phyloP scores from a whole-genome alignment of 2,329 filamentous ascomycete genomes.

The Calonectria pteridis region DNA sequence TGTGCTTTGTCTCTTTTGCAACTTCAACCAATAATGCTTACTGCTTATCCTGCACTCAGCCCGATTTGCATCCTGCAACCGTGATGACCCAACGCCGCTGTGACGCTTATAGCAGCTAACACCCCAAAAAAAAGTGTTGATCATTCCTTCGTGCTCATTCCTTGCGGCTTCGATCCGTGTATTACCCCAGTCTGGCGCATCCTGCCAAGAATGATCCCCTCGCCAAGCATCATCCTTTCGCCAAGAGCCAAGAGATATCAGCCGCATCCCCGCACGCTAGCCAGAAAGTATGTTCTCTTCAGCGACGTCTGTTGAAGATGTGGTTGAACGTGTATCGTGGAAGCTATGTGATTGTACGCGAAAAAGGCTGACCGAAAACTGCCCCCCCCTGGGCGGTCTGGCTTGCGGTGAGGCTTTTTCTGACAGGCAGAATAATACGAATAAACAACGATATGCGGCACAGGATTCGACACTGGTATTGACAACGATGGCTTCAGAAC shows the following conservation, averaged over 20 bases:
- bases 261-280: constrained; percentile 5
- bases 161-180: neutral
- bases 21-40: neutral
- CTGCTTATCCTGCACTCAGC: neutral
- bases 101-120: neutral
- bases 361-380: too few species aligned
- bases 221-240: neutral
- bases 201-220: neutral
- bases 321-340: too few species aligned
- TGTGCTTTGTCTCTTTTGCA: neutral
- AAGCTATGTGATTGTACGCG: too few species aligned
- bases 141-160: neutral
- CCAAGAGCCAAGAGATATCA: neutral
- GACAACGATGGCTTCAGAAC: too few species aligned
- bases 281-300: neutral
- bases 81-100: neutral
- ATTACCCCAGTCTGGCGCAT: neutral
- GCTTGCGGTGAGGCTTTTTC: neutral
- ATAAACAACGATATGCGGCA: neutral
- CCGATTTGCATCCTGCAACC: neutral
- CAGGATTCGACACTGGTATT: neutral
- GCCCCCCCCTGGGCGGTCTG: neutral
- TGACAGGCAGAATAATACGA: neutral
- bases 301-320: neutral
- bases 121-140: neutral